These are phyloP conservation scores for Amylocystis lapponica DNA, from an alignment of 768 basidiomycete species.

Conservation along the genomic window DNA sequence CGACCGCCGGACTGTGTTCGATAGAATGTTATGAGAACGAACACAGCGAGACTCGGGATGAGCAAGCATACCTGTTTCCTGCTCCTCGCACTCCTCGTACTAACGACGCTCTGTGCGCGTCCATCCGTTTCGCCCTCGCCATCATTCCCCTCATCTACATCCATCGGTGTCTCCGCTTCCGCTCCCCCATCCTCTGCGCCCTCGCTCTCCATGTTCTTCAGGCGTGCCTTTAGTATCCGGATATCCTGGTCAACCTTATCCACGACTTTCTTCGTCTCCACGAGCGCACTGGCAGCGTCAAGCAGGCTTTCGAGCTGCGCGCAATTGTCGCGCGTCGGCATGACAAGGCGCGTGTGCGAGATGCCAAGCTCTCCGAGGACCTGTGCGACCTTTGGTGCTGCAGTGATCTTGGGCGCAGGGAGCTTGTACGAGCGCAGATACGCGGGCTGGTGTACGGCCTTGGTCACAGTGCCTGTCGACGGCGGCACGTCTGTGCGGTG, in stretches of 20 bases:
- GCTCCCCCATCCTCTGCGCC: conserved; percentile 33
- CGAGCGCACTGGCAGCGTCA: conserved; percentile 62
- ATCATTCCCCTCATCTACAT: conserved; percentile 40
- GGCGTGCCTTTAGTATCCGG: conserved; percentile 56
- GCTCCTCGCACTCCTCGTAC: conserved; percentile 33
- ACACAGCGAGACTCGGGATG: too few relatives aligned
- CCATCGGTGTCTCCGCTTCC: conserved; percentile 40
- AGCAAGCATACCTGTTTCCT: conserved; percentile 49
- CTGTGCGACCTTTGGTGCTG: conserved; percentile 71
- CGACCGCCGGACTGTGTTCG: conserved; percentile 41
- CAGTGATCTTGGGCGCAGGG: conserved; percentile 67
- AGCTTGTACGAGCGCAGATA: conserved; percentile 85
- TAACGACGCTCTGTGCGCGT: conserved; percentile 58
- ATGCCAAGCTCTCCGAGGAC: conserved; percentile 75
- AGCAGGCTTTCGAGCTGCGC: conserved; percentile 68
- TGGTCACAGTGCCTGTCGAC: conserved; percentile 51
- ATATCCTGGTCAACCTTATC: conserved; percentile 89
- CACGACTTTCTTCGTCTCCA: conserved; percentile 85
- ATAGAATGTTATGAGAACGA: conserved; percentile 3
- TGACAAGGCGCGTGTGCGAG: conserved; percentile 70
- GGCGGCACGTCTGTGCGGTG: conserved; percentile 54
- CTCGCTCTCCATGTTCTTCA: conserved; percentile 26
- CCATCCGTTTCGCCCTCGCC: conserved; percentile 37
- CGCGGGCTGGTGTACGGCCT: conserved; percentile 73
- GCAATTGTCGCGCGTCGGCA: conserved; percentile 88